Percentiles rank a stretch among this genome's conserved stretches.
These are phyloP conservation scores for Crotalaria pallida DNA, from an alignment of 306 rosid species.

Conservation along the genomic window DNA sequence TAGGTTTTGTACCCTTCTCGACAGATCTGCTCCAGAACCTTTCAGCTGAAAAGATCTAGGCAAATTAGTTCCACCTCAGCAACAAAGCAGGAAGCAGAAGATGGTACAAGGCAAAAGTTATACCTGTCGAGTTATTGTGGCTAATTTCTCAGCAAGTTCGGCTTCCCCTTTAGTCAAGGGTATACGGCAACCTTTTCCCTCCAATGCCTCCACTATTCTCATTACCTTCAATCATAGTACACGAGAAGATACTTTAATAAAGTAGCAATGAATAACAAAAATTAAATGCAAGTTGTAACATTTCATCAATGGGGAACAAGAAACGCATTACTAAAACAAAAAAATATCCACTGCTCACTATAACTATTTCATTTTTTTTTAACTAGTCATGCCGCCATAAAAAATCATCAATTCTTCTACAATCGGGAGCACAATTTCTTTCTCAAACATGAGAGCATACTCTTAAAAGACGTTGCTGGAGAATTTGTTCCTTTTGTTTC, in stretches of 20 bases:
- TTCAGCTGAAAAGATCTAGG: conserved; percentile 58
- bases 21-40: conserved; percentile 87
- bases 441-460: conserved; percentile 40
- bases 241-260: not conserved
- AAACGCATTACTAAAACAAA: not conserved
- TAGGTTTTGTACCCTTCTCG: conserved; percentile 87
- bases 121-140: conserved; percentile 86
- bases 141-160: conserved; percentile 86
- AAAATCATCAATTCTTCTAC: conserved; percentile 13
- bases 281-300: not conserved
- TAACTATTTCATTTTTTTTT: not conserved
- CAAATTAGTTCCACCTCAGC: conserved; percentile 24
- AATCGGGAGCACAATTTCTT: not conserved
- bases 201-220: conserved; percentile 90
- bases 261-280: not conserved
- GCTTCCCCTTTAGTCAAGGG: conserved; percentile 93
- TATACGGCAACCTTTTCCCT: conserved; percentile 84
- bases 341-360: not conserved
- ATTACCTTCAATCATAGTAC: conserved; percentile 53
- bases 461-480: conserved; percentile 83
- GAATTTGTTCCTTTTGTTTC: conserved; percentile 90
- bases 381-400: not conserved
- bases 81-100: not conserved
- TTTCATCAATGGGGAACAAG: not conserved
- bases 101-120: not conserved